Conservation (phyloP, 164 flowering plant genomes). For the Berberis vulgaris region DNA sequence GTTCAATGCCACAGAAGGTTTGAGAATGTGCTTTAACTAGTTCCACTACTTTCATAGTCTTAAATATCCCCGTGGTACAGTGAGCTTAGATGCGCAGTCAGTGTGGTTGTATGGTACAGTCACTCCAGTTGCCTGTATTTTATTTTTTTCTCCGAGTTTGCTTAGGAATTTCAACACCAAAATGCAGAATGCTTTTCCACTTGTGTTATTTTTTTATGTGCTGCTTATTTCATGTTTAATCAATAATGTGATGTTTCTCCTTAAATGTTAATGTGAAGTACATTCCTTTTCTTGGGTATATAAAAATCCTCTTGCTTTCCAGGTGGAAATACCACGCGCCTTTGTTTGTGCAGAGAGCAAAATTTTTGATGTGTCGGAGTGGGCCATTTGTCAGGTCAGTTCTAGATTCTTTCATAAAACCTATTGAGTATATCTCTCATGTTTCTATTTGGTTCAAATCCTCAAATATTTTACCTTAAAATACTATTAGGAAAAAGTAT, state of each 20-base stretch:
- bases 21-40: neutral
- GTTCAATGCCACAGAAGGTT: conserved; percentile 67
- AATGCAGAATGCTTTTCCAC: no score
- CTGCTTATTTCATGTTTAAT: no score
- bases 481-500: no score
- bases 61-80: neutral
- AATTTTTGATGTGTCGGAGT: conserved; percentile 99
- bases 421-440: neutral
- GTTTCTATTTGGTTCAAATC: no score
- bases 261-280: neutral
- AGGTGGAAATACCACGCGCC: conserved; percentile 98
- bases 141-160: no score
- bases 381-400: conserved; percentile 99
- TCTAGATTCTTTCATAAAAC: neutral
- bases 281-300: neutral
- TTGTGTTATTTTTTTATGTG: no score
- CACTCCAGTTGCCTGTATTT: no score
- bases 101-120: no score
- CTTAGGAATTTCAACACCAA: no score
- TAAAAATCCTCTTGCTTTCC: conserved; percentile 10
- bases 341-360: conserved; percentile 99
- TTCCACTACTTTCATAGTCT: neutral
- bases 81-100: no score
- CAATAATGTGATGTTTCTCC: neutral
- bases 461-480: no score